Evolutionary conservation across 345 rosid species (phyloP), one percentile per base, ranked within the genome.

Genomic region (Moringa oleifera): DNA sequence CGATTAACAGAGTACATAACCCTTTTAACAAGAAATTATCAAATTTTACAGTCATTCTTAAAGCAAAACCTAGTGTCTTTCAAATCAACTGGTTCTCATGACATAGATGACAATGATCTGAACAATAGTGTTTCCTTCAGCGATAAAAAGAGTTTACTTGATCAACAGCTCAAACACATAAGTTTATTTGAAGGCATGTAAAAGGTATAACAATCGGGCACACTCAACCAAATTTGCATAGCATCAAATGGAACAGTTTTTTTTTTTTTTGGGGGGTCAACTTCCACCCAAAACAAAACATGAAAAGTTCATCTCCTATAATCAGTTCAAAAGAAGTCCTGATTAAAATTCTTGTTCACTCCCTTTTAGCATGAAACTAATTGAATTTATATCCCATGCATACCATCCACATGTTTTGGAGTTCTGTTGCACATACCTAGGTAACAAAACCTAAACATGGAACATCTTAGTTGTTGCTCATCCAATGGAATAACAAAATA

Each of bases 131-230:
- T 15, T 7, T 15, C 47, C 47, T 41, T 7, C 12, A 41, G 12
- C 17, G 12, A 41, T 41, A 11, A 1, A 41, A 41, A 7, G 47
- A 13, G 2, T 63, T 62, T 58, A 22, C 36, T 23, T 0, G 33
- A 54, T 23, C 15, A 41, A 25, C 59, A 63, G 55, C 56, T 25
- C 33, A 62, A 24, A 59, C 11, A 51, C 20, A 51, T 6, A 23
- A 6, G n/a, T 41, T 37, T 18, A 20, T 59, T 59, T 47, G 36
- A 10, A 59, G 46, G 46, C 1, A 49, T 49, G 22, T 18, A 47
- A 5, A 54, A 55, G 15, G 19, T 24, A 41, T 41, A 41, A 41
- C 17, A 1, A 41, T 4, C 47, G 12, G 47, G 47, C 6, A 41
- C 17, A 41, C 3, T 28, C 5, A 28, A 28, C n/a, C 33, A 28